phyloP scores from a whole-genome alignment of 2,329 filamentous ascomycete genomes.

The Chaetomium strumarium region DNA sequence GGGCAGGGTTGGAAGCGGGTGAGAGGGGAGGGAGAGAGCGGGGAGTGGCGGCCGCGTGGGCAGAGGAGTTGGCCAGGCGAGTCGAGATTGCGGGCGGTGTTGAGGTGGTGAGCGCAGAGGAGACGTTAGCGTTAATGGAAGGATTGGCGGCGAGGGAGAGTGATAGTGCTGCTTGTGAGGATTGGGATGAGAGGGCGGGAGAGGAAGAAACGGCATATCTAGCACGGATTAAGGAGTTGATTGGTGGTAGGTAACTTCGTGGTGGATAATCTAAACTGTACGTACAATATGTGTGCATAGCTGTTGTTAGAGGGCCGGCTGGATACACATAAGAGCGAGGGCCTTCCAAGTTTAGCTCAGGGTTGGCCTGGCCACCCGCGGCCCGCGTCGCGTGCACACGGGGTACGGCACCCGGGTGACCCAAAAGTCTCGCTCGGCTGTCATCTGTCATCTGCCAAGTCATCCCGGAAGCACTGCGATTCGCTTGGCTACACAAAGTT shows the following conservation, averaged over 20 bases:
- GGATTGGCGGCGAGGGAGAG: conserved; percentile 9
- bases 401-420: conserved; percentile 8
- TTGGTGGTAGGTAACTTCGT: background rate
- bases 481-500: background rate
- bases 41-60: conserved; percentile 20
- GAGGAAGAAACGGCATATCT: conserved; percentile 9
- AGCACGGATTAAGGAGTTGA: background rate
- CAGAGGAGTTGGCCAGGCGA: conserved; percentile 19
- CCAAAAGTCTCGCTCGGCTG: background rate
- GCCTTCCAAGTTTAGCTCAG: too few relatives aligned
- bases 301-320: background rate
- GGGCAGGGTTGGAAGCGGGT: background rate
- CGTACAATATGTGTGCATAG: too few relatives aligned
- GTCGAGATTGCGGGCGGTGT: conserved; percentile 20
- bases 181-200: background rate
- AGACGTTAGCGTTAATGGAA: conserved; percentile 18
- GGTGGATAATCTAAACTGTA: too few relatives aligned
- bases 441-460: background rate
- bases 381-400: too few relatives aligned
- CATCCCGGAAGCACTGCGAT: background rate
- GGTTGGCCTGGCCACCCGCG: too few relatives aligned
- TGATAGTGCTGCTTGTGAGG: conserved; percentile 1
- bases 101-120: conserved; percentile 11
- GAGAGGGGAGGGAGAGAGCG: background rate
- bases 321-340: too few relatives aligned